These are phyloP conservation scores for Lactifluus pinguis DNA, from an alignment of 768 basidiomycete species.

Conservation along the genomic window DNA sequence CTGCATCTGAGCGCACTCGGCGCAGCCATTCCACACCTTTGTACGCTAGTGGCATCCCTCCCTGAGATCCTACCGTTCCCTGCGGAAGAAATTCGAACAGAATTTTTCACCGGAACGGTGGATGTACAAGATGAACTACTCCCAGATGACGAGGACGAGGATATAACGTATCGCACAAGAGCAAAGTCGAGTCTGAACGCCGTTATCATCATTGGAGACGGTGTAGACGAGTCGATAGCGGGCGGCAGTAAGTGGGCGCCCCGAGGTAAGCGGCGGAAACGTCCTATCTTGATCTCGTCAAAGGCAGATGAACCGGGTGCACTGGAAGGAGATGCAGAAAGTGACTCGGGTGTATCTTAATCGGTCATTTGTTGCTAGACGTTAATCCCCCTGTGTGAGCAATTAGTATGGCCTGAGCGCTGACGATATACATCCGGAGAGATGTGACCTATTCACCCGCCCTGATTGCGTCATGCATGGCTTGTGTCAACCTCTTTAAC, in stretches of 20 bases:
- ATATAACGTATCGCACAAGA: slow-evolving; percentile 50
- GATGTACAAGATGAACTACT: slow-evolving; percentile 73
- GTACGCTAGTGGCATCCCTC: slow-evolving; percentile 60
- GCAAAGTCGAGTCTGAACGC: slow-evolving; percentile 62
- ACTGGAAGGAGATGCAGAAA: neutral
- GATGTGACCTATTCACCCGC: no score
- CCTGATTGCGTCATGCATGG: no score
- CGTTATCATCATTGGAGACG: slow-evolving; percentile 52
- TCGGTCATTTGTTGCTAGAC: neutral
- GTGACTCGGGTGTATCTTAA: neutral
- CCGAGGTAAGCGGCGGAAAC: slow-evolving; percentile 17
- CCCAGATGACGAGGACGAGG: slow-evolving; percentile 68
- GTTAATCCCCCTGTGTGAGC: no score
- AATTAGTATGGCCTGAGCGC: no score
- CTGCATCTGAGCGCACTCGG: slow-evolving; percentile 78
- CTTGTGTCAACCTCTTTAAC: no score
- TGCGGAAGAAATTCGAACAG: slow-evolving; percentile 49
- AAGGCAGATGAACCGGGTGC: neutral
- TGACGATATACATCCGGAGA: no score
- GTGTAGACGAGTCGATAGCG: slow-evolving; percentile 35
- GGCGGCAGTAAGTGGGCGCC: slow-evolving; percentile 17
- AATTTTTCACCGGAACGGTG: slow-evolving; percentile 59
- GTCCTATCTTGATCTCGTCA: neutral
- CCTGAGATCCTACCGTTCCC: slow-evolving; percentile 64
- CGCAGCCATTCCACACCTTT: slow-evolving; percentile 78